Evolutionary conservation across 129 eudicot species (phyloP), one percentile per base, ranked within the genome.

Genomic region (Artemisia argyi): DNA sequence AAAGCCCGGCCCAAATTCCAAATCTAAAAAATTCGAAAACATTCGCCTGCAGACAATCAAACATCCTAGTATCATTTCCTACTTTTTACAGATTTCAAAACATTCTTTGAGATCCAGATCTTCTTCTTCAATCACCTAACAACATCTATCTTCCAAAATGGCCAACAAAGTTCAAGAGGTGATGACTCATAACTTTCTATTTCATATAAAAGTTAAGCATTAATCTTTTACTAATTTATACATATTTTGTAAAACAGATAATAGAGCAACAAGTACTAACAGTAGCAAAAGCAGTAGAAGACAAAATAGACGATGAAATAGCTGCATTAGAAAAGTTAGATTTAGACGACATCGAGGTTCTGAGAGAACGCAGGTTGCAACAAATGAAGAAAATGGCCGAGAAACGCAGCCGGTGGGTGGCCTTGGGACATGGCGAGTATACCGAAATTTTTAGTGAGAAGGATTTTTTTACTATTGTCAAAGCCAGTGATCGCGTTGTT

Each of bases 351-450:
- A 77, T 93, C 9, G 98, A 93, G 84, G 91, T 62, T 2, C 50
- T 93, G 72, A 74, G 98, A 28, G 98, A 93, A 71, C 87, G 92
- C 16, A 60, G 98, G 39, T 69, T 93, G 78, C 92, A 89, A 16
- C 98, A 90, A 89, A 93, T 93, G 98, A 93, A 93, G 91, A 93
- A 90, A 81, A 87, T 88, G 96, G 92, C 98, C 3, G 97, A 93
- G 82, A 93, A 90, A 73, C 84, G 91, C 71, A 83, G 84, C 75
- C 92, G 84, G n/a, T 90, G 97, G 98, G 16, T 87, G 62, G 70
- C 87, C 9, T 85, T 93, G 17, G 98, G 98, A 16, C 96, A 93
- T 9, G 97, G 97, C 14, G 97, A 93, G 14, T 93, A 93, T 81
- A 71, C 90, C 1, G 98, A 93, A 86, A 90, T 90, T 59, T 88